phyloP scores from a whole-genome alignment of 768 basidiomycete genomes.

The Grammothele lineata region DNA sequence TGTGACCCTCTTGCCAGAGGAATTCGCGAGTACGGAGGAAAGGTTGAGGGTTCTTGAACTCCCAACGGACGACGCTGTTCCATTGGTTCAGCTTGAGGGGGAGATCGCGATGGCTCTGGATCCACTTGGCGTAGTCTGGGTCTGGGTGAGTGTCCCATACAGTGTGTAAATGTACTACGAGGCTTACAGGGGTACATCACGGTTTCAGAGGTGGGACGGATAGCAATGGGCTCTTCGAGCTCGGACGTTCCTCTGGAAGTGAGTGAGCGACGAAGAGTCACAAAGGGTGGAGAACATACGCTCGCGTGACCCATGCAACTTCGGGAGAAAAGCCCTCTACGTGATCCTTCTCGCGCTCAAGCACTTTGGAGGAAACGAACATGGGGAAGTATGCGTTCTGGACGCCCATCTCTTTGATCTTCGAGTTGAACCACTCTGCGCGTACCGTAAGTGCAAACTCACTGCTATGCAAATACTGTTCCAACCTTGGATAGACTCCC shows the following conservation, averaged over 20 bases:
- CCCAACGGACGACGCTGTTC: conserved; percentile 99
- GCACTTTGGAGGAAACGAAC: conserved; percentile 89
- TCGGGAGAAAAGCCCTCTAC: conserved; percentile 99
- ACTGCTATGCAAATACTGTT: background rate
- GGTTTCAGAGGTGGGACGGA: conserved; percentile 97
- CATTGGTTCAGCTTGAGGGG: conserved; percentile 97
- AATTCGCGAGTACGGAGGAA: conserved; percentile 99
- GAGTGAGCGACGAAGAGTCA: background rate
- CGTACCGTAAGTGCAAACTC: conserved; percentile 1
- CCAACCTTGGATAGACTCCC: conserved; percentile 92
- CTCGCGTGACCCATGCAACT: conserved; percentile 99
- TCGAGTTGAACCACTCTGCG: conserved; percentile 86
- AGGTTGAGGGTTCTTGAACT: conserved; percentile 99
- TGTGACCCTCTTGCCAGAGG: conserved; percentile 99
- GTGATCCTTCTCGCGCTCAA: conserved; percentile 97
- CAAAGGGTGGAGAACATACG: conserved; percentile 49
- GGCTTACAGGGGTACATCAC: conserved; percentile 96
- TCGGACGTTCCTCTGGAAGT: conserved; percentile 76
- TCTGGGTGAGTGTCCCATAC: conserved; percentile 1
- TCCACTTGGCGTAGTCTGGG: conserved; percentile 97
- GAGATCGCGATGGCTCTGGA: conserved; percentile 94
- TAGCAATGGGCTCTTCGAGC: conserved; percentile 95
- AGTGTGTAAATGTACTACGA: background rate
- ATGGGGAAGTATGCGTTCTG: conserved; percentile 99
- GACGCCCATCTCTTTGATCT: conserved; percentile 92